These are phyloP conservation scores for Achaetomiella virescens DNA, from an alignment of 495 filamentous ascomycete genomes.

Conservation along the genomic window DNA sequence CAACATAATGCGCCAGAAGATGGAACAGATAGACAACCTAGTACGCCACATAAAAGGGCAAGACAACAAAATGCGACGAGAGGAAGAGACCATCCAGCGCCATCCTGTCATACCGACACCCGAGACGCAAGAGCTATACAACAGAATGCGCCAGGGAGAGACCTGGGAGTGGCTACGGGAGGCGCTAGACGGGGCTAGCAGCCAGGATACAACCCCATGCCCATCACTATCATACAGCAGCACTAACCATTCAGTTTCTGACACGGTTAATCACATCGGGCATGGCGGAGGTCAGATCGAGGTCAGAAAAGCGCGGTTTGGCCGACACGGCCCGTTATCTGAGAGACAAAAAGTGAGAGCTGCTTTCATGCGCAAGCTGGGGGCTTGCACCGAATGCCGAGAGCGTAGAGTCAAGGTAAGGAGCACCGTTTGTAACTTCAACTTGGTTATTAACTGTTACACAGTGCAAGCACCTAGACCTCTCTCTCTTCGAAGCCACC, in stretches of 20 bases:
- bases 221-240: constrained; percentile 14
- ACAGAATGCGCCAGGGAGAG: constrained; percentile 16
- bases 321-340: constrained; percentile 18
- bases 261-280: constrained; percentile 1
- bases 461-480: constrained; percentile 11
- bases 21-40: too few species aligned
- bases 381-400: constrained; percentile 23
- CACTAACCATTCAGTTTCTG: constrained; percentile 11
- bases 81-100: too few species aligned
- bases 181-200: background rate
- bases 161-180: background rate
- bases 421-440: background rate
- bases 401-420: constrained; percentile 22
- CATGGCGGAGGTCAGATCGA: constrained; percentile 5
- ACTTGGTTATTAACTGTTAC: background rate
- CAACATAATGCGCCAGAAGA: too few species aligned
- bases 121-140: constrained; percentile 34
- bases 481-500: constrained; percentile 7
- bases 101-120: too few species aligned
- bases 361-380: constrained; percentile 25
- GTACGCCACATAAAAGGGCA: too few species aligned
- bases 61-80: too few species aligned
- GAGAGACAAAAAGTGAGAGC: constrained; percentile 11
- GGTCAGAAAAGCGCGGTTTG: constrained; percentile 3
- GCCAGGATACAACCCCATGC: constrained; percentile 12